Base-by-base conservation (phyloP, 805 yeast genomes). In the Sugiyamaella boreocaroliniensis region DNA sequence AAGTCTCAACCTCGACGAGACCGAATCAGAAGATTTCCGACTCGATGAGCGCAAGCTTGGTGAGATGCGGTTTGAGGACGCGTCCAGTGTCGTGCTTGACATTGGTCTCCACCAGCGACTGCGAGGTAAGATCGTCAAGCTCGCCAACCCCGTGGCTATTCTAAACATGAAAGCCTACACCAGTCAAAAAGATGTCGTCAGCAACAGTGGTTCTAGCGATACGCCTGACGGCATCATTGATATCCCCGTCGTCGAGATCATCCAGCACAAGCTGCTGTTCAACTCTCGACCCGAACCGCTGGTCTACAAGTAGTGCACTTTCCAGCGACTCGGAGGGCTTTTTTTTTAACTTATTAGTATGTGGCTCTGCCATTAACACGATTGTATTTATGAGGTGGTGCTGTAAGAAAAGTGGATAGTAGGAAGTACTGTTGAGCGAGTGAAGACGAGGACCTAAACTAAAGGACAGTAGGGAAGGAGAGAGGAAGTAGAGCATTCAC, bases 231-330 rank as follows among this genome's bases (percentile, higher is more conserved):
- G 40, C 9, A 14, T 44, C 14, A 49, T 52, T 22, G 51, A 37
- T n/a, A 53, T 56, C 12, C 60, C 61, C 15, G 49, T 60, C n/a
- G 19, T 60, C 8, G 63, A 58, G 48, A 49, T 60, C 12, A 53
- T 60, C 19, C 52, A 47, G 29, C 58, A 60, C 37, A 60, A 60
- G 50, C 40, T 60, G 2, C 40, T 57, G 42, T 60, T 60, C 47
- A 48, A 45, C 18, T 29, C 52, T 8, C 56, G 61, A 34, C 63
- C 63, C 2, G 63, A 60, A 47, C 63, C 63, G 1, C 48, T 59
- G 15, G 55, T 56, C 10, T 32, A 32, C 37, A 11, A 32, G n/a
- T 32, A 32, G 26, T 22, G 26, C 26, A 22, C 26, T 22, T 22
- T 22, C 26, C 26, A 22, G 26, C 6, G 26, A 6, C 6, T 22